A percentile compares a stretch with the other conserved stretches of the same genome.
Conservation (phyloP, 768 basidiomycete species). For the Leucogyrophana mollusca region DNA sequence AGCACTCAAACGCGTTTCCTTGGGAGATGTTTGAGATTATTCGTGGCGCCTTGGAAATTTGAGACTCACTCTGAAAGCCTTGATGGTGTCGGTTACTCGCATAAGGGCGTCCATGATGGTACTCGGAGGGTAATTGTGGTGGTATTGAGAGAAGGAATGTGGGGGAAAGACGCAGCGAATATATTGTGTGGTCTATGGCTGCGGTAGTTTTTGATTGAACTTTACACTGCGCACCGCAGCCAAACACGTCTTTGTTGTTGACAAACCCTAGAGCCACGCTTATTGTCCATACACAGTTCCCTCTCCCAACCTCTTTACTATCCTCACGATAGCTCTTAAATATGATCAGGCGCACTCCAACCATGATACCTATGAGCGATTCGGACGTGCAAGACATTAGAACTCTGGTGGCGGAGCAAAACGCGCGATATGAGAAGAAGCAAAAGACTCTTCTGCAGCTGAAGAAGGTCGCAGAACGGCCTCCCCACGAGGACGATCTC, state of each 20-base stretch:
- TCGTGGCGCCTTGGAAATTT: neutral
- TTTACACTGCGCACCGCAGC: constrained; percentile 10
- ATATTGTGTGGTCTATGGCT: constrained; percentile 39
- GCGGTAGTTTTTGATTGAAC: constrained; percentile 34
- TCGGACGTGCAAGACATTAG: constrained; percentile 78
- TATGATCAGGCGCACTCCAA: constrained; percentile 79
- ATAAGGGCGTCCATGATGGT: constrained; percentile 60
- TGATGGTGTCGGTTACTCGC: constrained; percentile 67
- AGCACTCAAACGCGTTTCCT: constrained; percentile 81
- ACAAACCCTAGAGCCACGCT: constrained; percentile 7
- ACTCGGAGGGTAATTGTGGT: constrained; percentile 5
- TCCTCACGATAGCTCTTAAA: neutral
- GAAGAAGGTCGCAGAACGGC: constrained; percentile 43
- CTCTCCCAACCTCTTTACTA: too few species aligned
- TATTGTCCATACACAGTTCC: neutral
- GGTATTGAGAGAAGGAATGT: neutral
- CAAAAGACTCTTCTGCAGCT: constrained; percentile 43
- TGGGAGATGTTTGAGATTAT: constrained; percentile 1
- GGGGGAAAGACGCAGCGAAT: constrained; percentile 55
- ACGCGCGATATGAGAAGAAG: constrained; percentile 37
- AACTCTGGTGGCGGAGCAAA: constrained; percentile 53
- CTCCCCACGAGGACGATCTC: constrained; percentile 9
- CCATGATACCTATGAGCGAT: constrained; percentile 74
- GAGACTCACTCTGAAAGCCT: constrained; percentile 62
- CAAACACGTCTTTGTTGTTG: constrained; percentile 14